phyloP scores from a whole-genome alignment of 1,284 basidiomycete genomes.

The Sanguinoderma infundibulare region DNA sequence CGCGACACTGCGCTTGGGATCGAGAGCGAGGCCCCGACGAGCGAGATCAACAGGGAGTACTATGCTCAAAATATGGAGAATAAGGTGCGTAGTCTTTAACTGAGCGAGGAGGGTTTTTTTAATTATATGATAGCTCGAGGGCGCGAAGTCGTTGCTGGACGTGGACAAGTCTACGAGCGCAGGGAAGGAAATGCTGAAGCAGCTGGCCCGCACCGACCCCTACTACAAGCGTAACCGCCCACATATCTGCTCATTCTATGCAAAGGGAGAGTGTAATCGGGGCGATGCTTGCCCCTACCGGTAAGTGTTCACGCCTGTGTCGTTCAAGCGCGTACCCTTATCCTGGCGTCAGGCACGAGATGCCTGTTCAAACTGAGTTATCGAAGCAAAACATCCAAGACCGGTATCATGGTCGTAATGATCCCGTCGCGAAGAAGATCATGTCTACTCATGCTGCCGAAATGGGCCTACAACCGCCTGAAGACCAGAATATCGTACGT shows the following conservation, averaged over 20 bases:
- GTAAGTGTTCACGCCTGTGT: conserved; percentile 37
- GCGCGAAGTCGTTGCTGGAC: conserved; percentile 70
- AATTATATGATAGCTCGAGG: conserved; percentile 54
- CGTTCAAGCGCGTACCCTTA: neutral
- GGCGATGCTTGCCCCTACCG: conserved; percentile 93
- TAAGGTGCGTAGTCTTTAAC: conserved; percentile 57
- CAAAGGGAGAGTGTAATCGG: conserved; percentile 92
- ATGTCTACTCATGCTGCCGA: conserved; percentile 72
- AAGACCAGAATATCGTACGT: conserved; percentile 85
- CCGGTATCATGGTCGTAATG: conserved; percentile 88
- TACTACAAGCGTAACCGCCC: conserved; percentile 97
- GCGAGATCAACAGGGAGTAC: conserved; percentile 97
- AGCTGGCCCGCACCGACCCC: conserved; percentile 91
- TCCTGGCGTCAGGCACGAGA: conserved; percentile 72
- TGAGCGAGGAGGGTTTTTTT: neutral
- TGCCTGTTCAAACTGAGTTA: conserved; percentile 81
- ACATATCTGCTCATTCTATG: conserved; percentile 94
- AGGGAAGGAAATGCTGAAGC: conserved; percentile 95
- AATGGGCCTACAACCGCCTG: conserved; percentile 88
- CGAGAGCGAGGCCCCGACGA: conserved; percentile 89
- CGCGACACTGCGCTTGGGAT: conserved; percentile 93
- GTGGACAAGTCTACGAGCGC: conserved; percentile 73
- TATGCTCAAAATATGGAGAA: conserved; percentile 96
- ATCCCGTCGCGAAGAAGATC: conserved; percentile 92
- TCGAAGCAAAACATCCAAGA: conserved; percentile 94